A percentile compares a stretch with the other conserved stretches of the same genome.
These are phyloP conservation scores for Aureobasidium sp. DNA, from an alignment of 2,329 filamentous ascomycete species.

Conservation along the genomic window DNA sequence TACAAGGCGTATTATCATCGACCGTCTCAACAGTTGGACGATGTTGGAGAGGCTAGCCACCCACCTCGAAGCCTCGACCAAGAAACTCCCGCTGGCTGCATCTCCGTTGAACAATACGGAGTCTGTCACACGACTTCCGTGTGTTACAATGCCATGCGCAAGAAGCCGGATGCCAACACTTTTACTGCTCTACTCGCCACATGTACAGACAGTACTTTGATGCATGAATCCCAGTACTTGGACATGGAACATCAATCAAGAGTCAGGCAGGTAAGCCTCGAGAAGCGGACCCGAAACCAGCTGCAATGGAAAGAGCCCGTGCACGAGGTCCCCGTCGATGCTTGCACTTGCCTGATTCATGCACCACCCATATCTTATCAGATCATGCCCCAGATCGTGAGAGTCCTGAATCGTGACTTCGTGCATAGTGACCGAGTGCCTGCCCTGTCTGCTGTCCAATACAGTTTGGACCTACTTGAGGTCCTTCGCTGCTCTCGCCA, in stretches of 20 bases:
- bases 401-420: background rate
- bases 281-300: background rate
- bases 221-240: background rate
- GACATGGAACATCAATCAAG: background rate
- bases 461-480: background rate
- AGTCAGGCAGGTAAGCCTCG: background rate
- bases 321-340: background rate
- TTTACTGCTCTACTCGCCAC: background rate
- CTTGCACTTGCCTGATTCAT: background rate
- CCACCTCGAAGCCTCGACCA: constrained; percentile 8
- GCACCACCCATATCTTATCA: background rate
- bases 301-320: background rate
- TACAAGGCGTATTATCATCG: background rate
- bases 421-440: background rate
- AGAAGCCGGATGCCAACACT: background rate
- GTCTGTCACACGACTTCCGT: background rate
- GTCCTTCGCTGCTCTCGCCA: background rate
- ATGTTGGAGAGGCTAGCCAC: background rate
- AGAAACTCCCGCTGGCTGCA: background rate
- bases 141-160: background rate
- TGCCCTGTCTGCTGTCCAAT: background rate
- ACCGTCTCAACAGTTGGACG: background rate
- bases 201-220: background rate
- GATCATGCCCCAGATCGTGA: background rate
- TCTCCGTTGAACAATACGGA: background rate